Evolutionary conservation across 352 stramenopile species (phyloP), one percentile per base, ranked within the genome.

Genomic region (Phytophthora uliginosa): DNA sequence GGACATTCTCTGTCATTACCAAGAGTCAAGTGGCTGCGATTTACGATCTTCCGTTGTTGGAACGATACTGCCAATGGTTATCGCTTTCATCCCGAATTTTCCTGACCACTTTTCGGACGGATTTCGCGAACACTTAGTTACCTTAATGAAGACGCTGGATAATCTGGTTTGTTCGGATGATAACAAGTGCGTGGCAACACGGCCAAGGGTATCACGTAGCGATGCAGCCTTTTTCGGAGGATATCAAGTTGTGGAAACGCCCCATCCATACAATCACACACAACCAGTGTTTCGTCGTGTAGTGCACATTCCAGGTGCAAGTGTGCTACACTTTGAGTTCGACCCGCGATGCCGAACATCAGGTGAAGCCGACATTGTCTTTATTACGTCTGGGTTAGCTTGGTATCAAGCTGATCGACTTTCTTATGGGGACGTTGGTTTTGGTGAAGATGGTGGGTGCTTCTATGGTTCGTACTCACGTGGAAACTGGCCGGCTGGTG

Each of bases 291-390:
- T 92, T 66, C 82, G 85, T 6, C 85, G 87, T 50, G 79, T 90
- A 22, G 69, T 94, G 24, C 75, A 74, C 12, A 82, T 92, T 58
- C 74, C 84, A 61, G 83, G 82, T 22, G 86, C 88, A 2, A 84
- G 59, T 7, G 71, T 81, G 15, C 55, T 95, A 8, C 83, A 89
- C 33, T 90, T 93, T 42, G 77, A 90, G 24, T 95, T 95, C 67
- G 88, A 95, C 20, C 73, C 76, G 45, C 80, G 78, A 6, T 92
- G 81, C 36, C 78, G 77, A 42, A 95, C 88, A 22, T 74, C 81
- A 6, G 77, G 81, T 50, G 81, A 91, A 62, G 78, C 78, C 18
- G 87, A 95, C 66, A 90, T 92, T 48, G 79, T 93, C 17, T 82
- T 88, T 20, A 81, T 95, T 17, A 91, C 77, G 10, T 79, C 83